A percentile compares a stretch with the other conserved stretches of the same genome.
Evolutionary conservation across 208 protist genomes (phyloP).

Genomic region (Leishmania tarentolae): DNA sequence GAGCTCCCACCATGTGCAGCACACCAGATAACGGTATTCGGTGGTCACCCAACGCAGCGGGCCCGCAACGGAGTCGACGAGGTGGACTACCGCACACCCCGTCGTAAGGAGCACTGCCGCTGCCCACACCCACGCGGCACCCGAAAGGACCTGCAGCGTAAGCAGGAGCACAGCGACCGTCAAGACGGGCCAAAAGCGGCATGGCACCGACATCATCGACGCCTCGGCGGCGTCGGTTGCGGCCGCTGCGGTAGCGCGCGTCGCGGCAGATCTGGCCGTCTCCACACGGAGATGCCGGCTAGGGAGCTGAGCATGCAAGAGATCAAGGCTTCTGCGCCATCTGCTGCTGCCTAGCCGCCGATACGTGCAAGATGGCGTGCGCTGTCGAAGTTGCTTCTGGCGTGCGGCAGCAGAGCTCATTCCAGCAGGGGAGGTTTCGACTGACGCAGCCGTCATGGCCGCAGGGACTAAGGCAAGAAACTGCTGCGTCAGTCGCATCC

Average conservation of each 20-base stretch:
- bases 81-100: slow-evolving; percentile 12
- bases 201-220: neutral
- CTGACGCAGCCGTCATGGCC: neutral
- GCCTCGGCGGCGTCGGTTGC: neutral
- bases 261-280: neutral
- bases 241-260: neutral
- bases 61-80: slow-evolving; percentile 1
- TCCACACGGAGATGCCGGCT: neutral
- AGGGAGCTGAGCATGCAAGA: neutral
- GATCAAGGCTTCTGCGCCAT: neutral
- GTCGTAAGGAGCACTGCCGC: slow-evolving; percentile 5
- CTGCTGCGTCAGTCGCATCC: neutral
- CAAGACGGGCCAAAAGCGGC: neutral
- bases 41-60: slow-evolving; percentile 17
- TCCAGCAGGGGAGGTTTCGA: neutral
- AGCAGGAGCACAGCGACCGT: slow-evolving; percentile 1
- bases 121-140: slow-evolving; percentile 21
- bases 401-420: neutral
- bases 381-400: neutral
- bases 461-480: neutral
- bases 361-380: neutral
- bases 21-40: slow-evolving; percentile 20
- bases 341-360: neutral
- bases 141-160: neutral
- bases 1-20: slow-evolving; percentile 24